phyloP scores from a whole-genome alignment of 2,329 filamentous ascomycete species.

The Microdochium trichocladiopsis region DNA sequence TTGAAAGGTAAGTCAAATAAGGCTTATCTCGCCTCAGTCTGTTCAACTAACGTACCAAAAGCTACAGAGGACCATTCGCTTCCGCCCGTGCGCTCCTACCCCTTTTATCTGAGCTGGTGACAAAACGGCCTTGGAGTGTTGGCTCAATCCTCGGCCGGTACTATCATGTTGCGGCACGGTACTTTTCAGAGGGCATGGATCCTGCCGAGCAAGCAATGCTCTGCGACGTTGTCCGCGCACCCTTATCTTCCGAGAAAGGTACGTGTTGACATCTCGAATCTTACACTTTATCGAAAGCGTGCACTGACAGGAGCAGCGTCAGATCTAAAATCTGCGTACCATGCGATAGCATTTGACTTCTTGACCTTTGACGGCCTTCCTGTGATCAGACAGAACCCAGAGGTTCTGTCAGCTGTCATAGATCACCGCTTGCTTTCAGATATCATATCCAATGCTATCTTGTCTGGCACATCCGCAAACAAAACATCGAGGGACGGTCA shows the following conservation, averaged over 20 bases:
- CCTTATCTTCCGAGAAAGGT: slow-evolving; percentile 12
- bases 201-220: slow-evolving; percentile 9
- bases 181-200: slow-evolving; percentile 16
- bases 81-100: neutral
- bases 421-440: slow-evolving; percentile 31
- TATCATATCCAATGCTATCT: slow-evolving; percentile 30
- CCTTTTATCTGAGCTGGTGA: slow-evolving; percentile 21
- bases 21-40: too few species aligned
- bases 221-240: slow-evolving; percentile 13
- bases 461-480: slow-evolving; percentile 10
- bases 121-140: slow-evolving; percentile 18
- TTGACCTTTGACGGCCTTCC: slow-evolving; percentile 22
- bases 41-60: neutral
- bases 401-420: slow-evolving; percentile 26
- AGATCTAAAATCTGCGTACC: slow-evolving; percentile 10
- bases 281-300: neutral
- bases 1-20: slow-evolving; percentile 14
- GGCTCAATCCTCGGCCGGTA: slow-evolving; percentile 22
- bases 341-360: slow-evolving; percentile 20
- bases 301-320: slow-evolving; percentile 5
- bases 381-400: slow-evolving; percentile 32
- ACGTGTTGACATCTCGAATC: slow-evolving; percentile 5
- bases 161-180: slow-evolving; percentile 29
- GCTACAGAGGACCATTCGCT: neutral
- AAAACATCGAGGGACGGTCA: slow-evolving; percentile 31